Conservation (phyloP, 495 filamentous ascomycete species). For the Staphylotrichum longicolle region DNA sequence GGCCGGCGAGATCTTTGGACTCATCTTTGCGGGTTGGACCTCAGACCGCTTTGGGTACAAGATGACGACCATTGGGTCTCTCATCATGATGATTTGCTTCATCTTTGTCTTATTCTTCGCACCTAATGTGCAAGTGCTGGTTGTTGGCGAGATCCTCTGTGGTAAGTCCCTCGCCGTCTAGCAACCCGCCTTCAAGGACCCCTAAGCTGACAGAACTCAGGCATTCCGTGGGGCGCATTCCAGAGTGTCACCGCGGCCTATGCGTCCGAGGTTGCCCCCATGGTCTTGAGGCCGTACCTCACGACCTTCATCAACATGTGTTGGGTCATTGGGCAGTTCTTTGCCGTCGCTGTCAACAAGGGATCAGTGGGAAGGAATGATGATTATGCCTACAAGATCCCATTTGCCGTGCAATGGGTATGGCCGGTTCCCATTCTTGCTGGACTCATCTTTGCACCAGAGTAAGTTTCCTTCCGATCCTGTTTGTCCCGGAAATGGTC, state of each 20-base stretch:
- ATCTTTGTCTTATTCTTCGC: conserved; percentile 61
- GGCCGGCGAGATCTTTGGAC: conserved; percentile 40
- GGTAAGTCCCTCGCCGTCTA: conserved; percentile 22
- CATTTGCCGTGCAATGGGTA: conserved; percentile 69
- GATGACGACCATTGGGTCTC: conserved; percentile 36
- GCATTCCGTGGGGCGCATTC: conserved; percentile 65
- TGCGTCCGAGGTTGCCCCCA: conserved; percentile 64
- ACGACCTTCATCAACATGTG: conserved; percentile 72
- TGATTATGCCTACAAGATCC: conserved; percentile 63
- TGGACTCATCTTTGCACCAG: conserved; percentile 60
- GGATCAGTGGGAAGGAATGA: conserved; percentile 50
- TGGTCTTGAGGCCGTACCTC: conserved; percentile 61
- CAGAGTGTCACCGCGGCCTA: conserved; percentile 65
- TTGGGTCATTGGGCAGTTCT: conserved; percentile 69
- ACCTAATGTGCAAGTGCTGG: conserved; percentile 56
- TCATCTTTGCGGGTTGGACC: conserved; percentile 36
- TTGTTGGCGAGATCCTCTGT: conserved; percentile 61
- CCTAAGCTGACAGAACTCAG: conserved; percentile 31
- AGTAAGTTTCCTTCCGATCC: conserved; percentile 32
- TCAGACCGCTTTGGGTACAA: conserved; percentile 38
- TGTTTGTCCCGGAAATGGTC: neutral
- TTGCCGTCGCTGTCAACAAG: conserved; percentile 62
- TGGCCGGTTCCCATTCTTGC: conserved; percentile 67
- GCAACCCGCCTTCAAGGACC: too few species aligned
- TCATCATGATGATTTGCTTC: conserved; percentile 46